phyloP scores from a whole-genome alignment of 345 rosid species.

The Erodium maritimum region DNA sequence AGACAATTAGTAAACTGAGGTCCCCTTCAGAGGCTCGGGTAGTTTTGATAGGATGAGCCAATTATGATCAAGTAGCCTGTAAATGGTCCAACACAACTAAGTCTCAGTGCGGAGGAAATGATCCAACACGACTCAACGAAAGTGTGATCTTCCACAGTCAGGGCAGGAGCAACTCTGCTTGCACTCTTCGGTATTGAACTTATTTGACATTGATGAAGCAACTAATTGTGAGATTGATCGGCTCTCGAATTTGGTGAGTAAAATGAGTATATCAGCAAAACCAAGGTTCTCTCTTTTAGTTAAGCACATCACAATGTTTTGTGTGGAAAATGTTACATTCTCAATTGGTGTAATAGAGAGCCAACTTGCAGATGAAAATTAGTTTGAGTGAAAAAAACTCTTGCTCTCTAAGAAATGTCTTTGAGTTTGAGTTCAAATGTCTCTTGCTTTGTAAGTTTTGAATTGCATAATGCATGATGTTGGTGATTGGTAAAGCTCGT shows the following conservation, averaged over 20 bases:
- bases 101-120: too few relatives aligned
- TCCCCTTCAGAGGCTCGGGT: conserved; percentile 25
- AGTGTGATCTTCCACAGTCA: not conserved
- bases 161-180: not conserved
- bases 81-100: not conserved
- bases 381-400: too few relatives aligned
- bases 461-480: too few relatives aligned
- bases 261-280: not conserved
- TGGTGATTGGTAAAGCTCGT: too few relatives aligned
- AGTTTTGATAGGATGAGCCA: conserved; percentile 17
- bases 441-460: too few relatives aligned
- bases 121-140: not conserved
- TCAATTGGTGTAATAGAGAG: too few relatives aligned
- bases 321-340: too few relatives aligned
- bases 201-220: not conserved
- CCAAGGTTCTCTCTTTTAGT: not conserved
- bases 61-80: not conserved
- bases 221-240: not conserved
- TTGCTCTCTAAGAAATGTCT: too few relatives aligned
- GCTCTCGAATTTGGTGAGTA: not conserved
- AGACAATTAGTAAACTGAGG: conserved; percentile 39
- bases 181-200: not conserved
- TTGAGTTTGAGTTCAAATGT: too few relatives aligned
- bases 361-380: too few relatives aligned
- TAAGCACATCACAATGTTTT: too few relatives aligned